A percentile compares a stretch with the other conserved stretches of the same genome.
Evolutionary conservation across 305 asterid species (phyloP).

Genomic region (Solanum hybrid): DNA sequence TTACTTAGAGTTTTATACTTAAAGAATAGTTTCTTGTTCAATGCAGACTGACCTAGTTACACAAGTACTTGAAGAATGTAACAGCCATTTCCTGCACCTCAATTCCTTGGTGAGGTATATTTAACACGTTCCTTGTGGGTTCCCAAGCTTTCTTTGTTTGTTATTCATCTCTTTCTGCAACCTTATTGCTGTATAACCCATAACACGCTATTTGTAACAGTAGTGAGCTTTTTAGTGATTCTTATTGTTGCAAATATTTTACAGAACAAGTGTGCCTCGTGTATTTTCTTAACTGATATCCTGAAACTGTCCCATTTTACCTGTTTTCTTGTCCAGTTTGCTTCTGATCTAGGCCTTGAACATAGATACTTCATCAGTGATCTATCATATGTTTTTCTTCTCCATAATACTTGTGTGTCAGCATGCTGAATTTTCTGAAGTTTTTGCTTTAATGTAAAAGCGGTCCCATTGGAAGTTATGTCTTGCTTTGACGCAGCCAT

Average conservation of each 20-base stretch:
- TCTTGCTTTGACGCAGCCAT: neutral
- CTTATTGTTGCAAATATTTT: neutral
- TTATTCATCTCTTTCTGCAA: neutral
- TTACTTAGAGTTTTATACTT: conserved; percentile 11
- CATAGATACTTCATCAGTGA: neutral
- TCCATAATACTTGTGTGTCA: neutral
- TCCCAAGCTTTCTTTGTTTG: neutral
- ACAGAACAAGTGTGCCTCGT: neutral
- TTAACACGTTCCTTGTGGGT: neutral
- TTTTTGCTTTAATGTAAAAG: neutral
- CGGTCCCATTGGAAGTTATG: neutral
- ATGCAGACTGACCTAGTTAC: conserved; percentile 55
- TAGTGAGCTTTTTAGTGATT: neutral
- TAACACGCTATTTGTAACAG: neutral
- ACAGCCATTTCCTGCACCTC: conserved; percentile 54
- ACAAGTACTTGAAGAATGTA: conserved; percentile 84
- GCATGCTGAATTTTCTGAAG: neutral
- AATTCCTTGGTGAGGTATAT: conserved; percentile 65
- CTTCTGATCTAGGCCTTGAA: neutral
- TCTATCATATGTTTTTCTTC: neutral
- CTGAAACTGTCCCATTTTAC: neutral
- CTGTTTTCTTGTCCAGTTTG: neutral
- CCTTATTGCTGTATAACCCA: neutral
- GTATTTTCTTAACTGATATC: neutral
- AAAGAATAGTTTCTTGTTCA: neutral